These are phyloP conservation scores for Wickerhamiella allomyrinae DNA, from an alignment of 805 yeast species.

Conservation along the genomic window DNA sequence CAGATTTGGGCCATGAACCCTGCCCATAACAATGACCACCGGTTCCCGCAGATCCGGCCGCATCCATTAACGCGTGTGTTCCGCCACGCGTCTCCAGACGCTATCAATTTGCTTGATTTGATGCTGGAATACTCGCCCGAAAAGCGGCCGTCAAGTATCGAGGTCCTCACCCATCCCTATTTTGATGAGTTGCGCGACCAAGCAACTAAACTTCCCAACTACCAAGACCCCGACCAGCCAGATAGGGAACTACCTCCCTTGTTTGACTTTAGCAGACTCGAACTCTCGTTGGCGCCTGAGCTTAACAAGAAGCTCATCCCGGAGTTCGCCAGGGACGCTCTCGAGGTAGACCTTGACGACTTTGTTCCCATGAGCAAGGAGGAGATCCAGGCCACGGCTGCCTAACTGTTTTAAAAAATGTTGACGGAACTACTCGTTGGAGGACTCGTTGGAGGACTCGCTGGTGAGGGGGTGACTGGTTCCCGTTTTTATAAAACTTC, in stretches of 20 bases:
- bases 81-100: constrained; percentile 68
- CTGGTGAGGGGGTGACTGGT: too few species aligned
- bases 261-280: constrained; percentile 66
- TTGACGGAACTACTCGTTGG: too few species aligned
- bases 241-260: constrained; percentile 60
- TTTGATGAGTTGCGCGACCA: constrained; percentile 69
- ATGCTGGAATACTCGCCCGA: constrained; percentile 87
- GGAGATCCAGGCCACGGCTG: constrained; percentile 8
- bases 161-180: constrained; percentile 76
- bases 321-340: constrained; percentile 30
- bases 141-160: constrained; percentile 60
- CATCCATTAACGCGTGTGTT: constrained; percentile 50
- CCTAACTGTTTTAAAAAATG: too few species aligned
- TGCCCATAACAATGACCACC: constrained; percentile 82
- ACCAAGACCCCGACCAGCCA: constrained; percentile 48
- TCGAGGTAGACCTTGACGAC: constrained; percentile 34
- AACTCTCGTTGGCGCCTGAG: constrained; percentile 32
- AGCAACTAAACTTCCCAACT: constrained; percentile 29
- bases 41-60: constrained; percentile 54
- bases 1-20: constrained; percentile 93
- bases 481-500: too few species aligned
- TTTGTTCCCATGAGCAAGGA: constrained; percentile 39
- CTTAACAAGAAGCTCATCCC: constrained; percentile 29
- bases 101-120: constrained; percentile 67
- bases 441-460: too few species aligned